These are phyloP conservation scores for Cryptosporidium ryanae DNA, from an alignment of 169 alveolate species.

Conservation along the genomic window DNA sequence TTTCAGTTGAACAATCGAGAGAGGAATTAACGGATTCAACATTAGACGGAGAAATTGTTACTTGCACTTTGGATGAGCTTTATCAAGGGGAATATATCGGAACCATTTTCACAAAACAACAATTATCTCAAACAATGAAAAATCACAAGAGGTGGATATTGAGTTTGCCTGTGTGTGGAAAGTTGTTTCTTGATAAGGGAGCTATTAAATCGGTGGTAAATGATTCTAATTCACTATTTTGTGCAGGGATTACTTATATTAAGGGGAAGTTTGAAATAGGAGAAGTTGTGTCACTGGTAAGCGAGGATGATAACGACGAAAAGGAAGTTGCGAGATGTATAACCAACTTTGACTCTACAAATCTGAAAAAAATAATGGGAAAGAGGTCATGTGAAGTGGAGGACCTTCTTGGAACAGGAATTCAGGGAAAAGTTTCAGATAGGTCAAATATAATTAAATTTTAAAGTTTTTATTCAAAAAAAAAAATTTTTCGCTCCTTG, in stretches of 20 bases:
- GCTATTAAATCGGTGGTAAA: slow-evolving; percentile 42
- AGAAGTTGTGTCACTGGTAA: slow-evolving; percentile 56
- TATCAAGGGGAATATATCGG: slow-evolving; percentile 69
- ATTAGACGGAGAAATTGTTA: slow-evolving; percentile 5
- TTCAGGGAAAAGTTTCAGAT: slow-evolving; percentile 68
- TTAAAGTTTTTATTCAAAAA: neutral
- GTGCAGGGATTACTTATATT: slow-evolving; percentile 33
- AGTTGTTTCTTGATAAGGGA: slow-evolving; percentile 43
- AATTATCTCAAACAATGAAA: slow-evolving; percentile 30
- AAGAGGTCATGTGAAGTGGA: slow-evolving; percentile 48
- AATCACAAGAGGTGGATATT: slow-evolving; percentile 73
- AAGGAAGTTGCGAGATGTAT: slow-evolving; percentile 70
- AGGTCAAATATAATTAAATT: slow-evolving; percentile 52
- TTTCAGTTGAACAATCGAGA: neutral
- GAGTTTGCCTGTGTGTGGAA: slow-evolving; percentile 63
- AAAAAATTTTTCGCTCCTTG: slow-evolving; percentile 3
- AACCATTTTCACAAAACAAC: slow-evolving; percentile 44
- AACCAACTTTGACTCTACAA: slow-evolving; percentile 28
- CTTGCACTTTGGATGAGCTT: slow-evolving; percentile 47
- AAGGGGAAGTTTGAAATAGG: slow-evolving; percentile 63
- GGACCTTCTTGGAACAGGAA: slow-evolving; percentile 18
- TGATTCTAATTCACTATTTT: slow-evolving; percentile 55
- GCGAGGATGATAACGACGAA: slow-evolving; percentile 43
- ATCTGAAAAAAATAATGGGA: slow-evolving; percentile 36
- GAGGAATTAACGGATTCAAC: slow-evolving; percentile 1